phyloP scores from a whole-genome alignment of 495 filamentous ascomycete species.

The Aspergillus wentii region DNA sequence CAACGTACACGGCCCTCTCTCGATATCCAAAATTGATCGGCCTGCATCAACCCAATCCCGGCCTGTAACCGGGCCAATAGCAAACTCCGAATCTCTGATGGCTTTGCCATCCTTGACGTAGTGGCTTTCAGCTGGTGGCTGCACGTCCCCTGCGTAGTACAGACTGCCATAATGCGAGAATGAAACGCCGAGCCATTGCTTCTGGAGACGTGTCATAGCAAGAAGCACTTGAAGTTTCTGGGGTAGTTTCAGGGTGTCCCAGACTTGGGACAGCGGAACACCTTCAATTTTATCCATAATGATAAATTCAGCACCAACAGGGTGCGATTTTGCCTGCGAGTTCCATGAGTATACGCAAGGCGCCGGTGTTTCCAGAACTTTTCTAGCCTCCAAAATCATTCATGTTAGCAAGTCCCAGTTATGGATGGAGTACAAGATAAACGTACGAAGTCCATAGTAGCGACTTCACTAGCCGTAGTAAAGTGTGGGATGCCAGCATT shows the following conservation, averaged over 20 bases:
- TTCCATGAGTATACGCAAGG: slow-evolving; percentile 24
- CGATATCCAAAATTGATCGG: slow-evolving; percentile 21
- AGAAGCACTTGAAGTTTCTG: slow-evolving; percentile 30
- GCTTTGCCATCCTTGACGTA: slow-evolving; percentile 17
- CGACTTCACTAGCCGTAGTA: slow-evolving; percentile 40
- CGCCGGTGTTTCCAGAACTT: slow-evolving; percentile 26
- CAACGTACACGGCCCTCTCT: slow-evolving; percentile 25
- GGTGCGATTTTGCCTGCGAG: slow-evolving; percentile 21
- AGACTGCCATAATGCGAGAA: slow-evolving; percentile 35
- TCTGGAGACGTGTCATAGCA: slow-evolving; percentile 29
- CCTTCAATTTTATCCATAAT: slow-evolving; percentile 31
- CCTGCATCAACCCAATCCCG: slow-evolving; percentile 27
- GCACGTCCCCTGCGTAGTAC: slow-evolving; percentile 30
- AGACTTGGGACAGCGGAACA: no score
- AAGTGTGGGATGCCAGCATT: slow-evolving; percentile 29
- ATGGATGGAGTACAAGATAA: no score
- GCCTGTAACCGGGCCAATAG: slow-evolving; percentile 25
- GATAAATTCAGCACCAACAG: slow-evolving; percentile 33
- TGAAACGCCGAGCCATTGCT: slow-evolving; percentile 24
- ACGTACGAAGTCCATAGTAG: slow-evolving; percentile 36
- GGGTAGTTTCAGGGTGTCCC: no score
- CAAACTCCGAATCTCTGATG: slow-evolving; percentile 22
- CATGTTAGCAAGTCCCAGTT: no score
- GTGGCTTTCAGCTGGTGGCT: slow-evolving; percentile 10
- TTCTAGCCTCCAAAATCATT: no score